These are phyloP conservation scores for Xylaria grammica DNA, from an alignment of 495 filamentous ascomycete genomes.

Conservation along the genomic window DNA sequence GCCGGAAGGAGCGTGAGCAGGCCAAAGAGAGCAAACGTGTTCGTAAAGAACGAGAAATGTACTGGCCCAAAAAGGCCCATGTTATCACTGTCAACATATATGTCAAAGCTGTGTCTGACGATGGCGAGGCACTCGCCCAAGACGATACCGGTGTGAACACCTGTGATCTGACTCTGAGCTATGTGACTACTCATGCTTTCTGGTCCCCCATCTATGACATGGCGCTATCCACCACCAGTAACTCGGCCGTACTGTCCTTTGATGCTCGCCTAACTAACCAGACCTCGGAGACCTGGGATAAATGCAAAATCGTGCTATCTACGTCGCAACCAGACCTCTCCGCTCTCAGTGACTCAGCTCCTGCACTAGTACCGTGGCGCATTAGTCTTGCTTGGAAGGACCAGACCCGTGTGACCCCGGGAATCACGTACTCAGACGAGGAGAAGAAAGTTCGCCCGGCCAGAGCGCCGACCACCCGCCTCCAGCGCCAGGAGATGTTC, in stretches of 20 bases:
- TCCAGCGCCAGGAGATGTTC: constrained; percentile 22
- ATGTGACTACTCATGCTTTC: constrained; percentile 65
- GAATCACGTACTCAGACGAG: constrained; percentile 35
- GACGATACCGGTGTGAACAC: constrained; percentile 32
- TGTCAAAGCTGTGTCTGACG: constrained; percentile 36
- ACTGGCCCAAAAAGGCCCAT: constrained; percentile 65
- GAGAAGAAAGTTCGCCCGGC: constrained; percentile 30
- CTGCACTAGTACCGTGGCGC: constrained; percentile 64
- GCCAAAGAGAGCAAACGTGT: constrained; percentile 55
- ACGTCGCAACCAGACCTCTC: constrained; percentile 71
- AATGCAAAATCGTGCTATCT: constrained; percentile 68
- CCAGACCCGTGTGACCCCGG: constrained; percentile 6
- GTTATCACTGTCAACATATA: constrained; percentile 64
- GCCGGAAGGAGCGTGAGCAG: constrained; percentile 48
- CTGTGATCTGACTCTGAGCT: constrained; percentile 62
- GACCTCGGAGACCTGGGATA: constrained; percentile 71
- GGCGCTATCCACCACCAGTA: constrained; percentile 60
- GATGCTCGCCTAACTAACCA: constrained; percentile 68
- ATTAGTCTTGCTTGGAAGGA: constrained; percentile 50
- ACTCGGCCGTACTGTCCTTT: constrained; percentile 63
- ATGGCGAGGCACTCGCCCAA: constrained; percentile 22
- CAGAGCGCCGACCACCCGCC: constrained; percentile 25
- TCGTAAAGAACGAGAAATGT: constrained; percentile 56
- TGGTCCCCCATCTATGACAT: constrained; percentile 74
- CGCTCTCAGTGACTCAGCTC: constrained; percentile 63